These are phyloP conservation scores for Aegilops bicornis DNA, from an alignment of 176 grass and related monocot species.

Conservation along the genomic window DNA sequence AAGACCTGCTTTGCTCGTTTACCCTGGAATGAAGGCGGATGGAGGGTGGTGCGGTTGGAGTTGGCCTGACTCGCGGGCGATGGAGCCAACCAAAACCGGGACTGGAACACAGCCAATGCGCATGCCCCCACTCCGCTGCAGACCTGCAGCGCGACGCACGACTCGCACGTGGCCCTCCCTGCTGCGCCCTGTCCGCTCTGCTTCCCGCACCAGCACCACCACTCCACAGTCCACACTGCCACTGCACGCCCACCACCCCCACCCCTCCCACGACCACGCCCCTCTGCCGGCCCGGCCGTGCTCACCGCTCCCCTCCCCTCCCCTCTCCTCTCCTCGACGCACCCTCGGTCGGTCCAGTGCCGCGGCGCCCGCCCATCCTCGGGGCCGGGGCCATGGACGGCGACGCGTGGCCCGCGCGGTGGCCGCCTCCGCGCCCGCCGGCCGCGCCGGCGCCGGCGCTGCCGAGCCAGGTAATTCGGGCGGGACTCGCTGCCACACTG, in stretches of 20 bases:
- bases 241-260: neutral
- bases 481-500: neutral
- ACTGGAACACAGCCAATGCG: no score
- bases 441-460: neutral
- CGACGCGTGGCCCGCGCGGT: conserved; percentile 47
- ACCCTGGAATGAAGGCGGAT: no score
- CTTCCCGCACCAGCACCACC: neutral
- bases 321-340: neutral
- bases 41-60: no score
- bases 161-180: neutral
- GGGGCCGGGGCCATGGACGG: conserved; percentile 35
- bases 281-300: neutral
- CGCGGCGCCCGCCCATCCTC: neutral
- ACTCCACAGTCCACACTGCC: neutral
- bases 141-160: no score
- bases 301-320: neutral
- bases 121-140: no score
- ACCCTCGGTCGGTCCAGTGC: neutral
- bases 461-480: conserved; percentile 9
- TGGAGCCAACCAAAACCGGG: no score
- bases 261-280: neutral
- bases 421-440: neutral
- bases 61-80: no score
- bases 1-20: no score
- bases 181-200: neutral